These are phyloP conservation scores for Plasmodium blacklocki DNA, from an alignment of 169 alveolate genomes.

Conservation along the genomic window DNA sequence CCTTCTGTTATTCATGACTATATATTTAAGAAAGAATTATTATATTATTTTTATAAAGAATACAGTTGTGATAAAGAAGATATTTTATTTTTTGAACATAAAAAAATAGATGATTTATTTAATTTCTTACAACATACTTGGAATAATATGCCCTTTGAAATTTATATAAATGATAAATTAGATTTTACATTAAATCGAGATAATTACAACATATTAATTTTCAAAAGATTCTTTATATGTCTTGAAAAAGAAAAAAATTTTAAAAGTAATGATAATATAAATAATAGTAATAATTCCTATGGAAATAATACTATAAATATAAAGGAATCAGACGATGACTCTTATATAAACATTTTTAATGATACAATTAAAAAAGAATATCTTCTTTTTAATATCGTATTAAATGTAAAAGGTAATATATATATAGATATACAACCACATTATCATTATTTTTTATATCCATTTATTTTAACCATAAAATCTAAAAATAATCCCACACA, in stretches of 20 bases:
- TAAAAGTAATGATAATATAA: not conserved
- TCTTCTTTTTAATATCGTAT: conserved; percentile 1
- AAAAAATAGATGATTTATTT: conserved; percentile 2
- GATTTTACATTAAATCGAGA: not conserved
- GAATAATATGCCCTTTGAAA: conserved; percentile 8
- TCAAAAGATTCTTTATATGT: conserved; percentile 31
- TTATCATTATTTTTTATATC: conserved; percentile 49
- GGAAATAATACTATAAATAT: not conserved
- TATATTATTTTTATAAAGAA: conserved; percentile 25
- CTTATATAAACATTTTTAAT: not conserved
- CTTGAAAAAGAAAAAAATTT: not conserved
- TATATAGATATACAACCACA: conserved; percentile 64
- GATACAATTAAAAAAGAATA: conserved; percentile 9
- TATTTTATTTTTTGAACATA: not conserved
- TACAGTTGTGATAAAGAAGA: not conserved
- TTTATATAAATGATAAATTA: not conserved
- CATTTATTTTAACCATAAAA: conserved; percentile 17
- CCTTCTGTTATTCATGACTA: not conserved
- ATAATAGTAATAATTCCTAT: not conserved
- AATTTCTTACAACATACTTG: conserved; percentile 12
- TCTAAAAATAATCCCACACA: not conserved
- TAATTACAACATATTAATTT: conserved; percentile 12
- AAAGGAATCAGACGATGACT: too few species aligned
- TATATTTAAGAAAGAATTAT: conserved; percentile 8
- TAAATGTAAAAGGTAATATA: conserved; percentile 12